These are phyloP conservation scores for Tetracladium marchalianum DNA, from an alignment of 495 filamentous ascomycete species.

Conservation along the genomic window DNA sequence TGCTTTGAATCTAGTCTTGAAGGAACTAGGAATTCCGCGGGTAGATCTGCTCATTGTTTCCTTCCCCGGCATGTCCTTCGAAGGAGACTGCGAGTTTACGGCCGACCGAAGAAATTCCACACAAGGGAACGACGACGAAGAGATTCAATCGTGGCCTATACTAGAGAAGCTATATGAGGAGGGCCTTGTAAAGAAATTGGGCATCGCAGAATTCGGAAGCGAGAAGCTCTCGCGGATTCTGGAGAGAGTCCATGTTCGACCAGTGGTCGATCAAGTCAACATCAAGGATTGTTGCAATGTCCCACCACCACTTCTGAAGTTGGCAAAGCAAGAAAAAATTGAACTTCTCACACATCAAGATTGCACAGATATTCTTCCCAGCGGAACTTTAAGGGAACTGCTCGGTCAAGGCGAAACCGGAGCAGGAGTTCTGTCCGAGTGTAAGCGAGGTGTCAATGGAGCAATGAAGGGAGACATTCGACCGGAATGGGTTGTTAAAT, in stretches of 20 bases:
- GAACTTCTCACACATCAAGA: slow-evolving; percentile 92
- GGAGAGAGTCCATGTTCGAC: slow-evolving; percentile 53
- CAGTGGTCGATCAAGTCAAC: slow-evolving; percentile 92
- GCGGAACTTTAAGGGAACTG: slow-evolving; percentile 73
- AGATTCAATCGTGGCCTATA: slow-evolving; percentile 53
- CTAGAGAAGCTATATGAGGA: slow-evolving; percentile 64
- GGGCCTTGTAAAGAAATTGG: slow-evolving; percentile 63
- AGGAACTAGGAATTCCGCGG: slow-evolving; percentile 60
- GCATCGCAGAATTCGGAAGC: slow-evolving; percentile 82
- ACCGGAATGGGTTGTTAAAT: slow-evolving; percentile 94
- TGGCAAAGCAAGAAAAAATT: slow-evolving; percentile 76
- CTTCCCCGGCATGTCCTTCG: slow-evolving; percentile 88
- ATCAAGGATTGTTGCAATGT: slow-evolving; percentile 94
- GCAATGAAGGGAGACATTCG: slow-evolving; percentile 60
- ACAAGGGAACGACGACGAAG: slow-evolving; percentile 56
- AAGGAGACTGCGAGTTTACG: slow-evolving; percentile 80
- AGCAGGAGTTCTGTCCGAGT: slow-evolving; percentile 52
- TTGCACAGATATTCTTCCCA: slow-evolving; percentile 80
- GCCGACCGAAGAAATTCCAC: slow-evolving; percentile 52
- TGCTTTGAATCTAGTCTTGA: slow-evolving; percentile 68
- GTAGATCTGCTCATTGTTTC: slow-evolving; percentile 89
- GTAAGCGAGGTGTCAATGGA: slow-evolving; percentile 28
- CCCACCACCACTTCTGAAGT: slow-evolving; percentile 73
- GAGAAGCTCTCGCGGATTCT: slow-evolving; percentile 58
- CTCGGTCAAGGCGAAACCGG: slow-evolving; percentile 58